phyloP scores from a whole-genome alignment of 2,329 filamentous ascomycete genomes.

The Ampelomyces quisqualis region DNA sequence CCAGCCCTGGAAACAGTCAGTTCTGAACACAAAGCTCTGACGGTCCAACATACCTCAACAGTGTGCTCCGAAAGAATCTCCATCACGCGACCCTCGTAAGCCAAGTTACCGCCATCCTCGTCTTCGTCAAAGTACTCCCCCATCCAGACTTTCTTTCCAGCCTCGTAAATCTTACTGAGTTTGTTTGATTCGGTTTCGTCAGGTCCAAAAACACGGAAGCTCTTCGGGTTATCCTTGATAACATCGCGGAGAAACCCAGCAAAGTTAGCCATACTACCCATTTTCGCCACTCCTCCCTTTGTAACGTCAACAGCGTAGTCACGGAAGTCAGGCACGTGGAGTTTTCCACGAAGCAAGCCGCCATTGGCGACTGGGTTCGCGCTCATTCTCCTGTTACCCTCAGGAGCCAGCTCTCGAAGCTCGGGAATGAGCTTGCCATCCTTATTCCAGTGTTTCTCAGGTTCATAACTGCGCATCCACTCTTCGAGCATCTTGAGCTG shows the following conservation, averaged over 20 bases:
- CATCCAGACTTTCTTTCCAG: constrained; percentile 78
- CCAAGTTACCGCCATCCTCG: constrained; percentile 70
- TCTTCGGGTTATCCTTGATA: constrained; percentile 62
- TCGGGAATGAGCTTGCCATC: constrained; percentile 64
- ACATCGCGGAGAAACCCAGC: constrained; percentile 67
- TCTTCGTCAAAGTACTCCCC: constrained; percentile 78
- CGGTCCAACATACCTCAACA: constrained; percentile 58
- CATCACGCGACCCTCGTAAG: constrained; percentile 70
- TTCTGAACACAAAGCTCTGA: background rate
- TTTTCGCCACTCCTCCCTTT: constrained; percentile 58
- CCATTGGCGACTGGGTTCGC: constrained; percentile 76
- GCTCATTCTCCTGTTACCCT: constrained; percentile 69
- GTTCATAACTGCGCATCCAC: constrained; percentile 77
- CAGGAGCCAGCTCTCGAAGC: constrained; percentile 64
- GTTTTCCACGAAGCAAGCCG: constrained; percentile 64
- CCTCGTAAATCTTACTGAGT: constrained; percentile 68
- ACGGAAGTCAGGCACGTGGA: constrained; percentile 69
- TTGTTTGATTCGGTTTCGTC: constrained; percentile 85
- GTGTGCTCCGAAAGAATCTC: constrained; percentile 84
- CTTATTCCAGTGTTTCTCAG: constrained; percentile 68
- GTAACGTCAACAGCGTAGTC: constrained; percentile 65
- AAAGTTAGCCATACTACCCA: constrained; percentile 70
- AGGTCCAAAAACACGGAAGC: constrained; percentile 75
- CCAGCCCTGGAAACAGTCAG: constrained; percentile 52
- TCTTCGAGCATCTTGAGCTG: constrained; percentile 69